phyloP scores from a whole-genome alignment of 352 stramenopile genomes.

The Pythium chondricola region DNA sequence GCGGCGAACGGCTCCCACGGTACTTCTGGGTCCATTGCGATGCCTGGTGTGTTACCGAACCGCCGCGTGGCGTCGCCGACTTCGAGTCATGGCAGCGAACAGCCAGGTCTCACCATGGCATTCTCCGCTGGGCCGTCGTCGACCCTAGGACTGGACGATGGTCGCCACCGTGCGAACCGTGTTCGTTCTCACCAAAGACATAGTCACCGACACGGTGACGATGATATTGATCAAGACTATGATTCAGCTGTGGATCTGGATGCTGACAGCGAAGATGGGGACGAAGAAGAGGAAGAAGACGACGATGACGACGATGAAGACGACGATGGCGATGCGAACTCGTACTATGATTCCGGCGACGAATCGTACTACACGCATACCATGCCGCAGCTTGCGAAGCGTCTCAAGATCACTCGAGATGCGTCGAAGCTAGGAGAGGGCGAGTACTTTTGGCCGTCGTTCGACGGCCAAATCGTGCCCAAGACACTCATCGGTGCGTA shows the following conservation, averaged over 20 bases:
- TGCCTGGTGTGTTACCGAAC: no score
- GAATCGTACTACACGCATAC: conserved; percentile 32
- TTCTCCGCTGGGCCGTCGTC: conserved; percentile 7
- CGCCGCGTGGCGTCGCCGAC: conserved; percentile 5
- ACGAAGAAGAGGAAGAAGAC: conserved; percentile 35
- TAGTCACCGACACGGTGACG: background rate
- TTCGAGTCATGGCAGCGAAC: conserved; percentile 14
- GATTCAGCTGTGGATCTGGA: conserved; percentile 15
- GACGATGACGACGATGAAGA: conserved; percentile 26
- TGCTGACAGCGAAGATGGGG: conserved; percentile 20
- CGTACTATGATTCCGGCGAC: conserved; percentile 58
- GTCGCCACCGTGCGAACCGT: background rate
- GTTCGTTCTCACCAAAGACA: no score
- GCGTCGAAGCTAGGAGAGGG: conserved; percentile 13
- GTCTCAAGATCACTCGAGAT: conserved; percentile 36
- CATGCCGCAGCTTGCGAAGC: conserved; percentile 41
- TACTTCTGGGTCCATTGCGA: no score
- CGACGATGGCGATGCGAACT: conserved; percentile 28
- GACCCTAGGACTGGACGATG: background rate
- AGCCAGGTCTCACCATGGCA: conserved; percentile 13
- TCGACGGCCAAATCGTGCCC: conserved; percentile 49
- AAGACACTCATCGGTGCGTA: conserved; percentile 69
- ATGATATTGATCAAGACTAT: conserved; percentile 8
- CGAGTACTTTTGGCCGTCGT: conserved; percentile 65
- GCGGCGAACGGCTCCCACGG: no score